Conservation (phyloP, 2,329 filamentous ascomycete species). For the Colletotrichum scovillei region DNA sequence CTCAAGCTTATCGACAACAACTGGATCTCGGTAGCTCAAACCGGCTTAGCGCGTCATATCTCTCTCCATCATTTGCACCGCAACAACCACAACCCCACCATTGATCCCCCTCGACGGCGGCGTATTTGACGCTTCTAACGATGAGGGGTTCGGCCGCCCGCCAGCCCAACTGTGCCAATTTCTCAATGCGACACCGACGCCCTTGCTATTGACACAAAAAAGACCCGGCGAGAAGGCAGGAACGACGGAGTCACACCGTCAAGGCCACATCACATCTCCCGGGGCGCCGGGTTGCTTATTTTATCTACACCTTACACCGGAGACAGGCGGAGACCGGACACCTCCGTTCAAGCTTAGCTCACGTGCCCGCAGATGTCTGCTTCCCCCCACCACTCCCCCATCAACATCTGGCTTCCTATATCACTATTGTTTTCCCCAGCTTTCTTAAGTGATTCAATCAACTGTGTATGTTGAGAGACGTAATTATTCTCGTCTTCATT, state of each 20-base stretch:
- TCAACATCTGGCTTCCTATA: conserved; percentile 8
- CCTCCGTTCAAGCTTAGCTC: conserved; percentile 30
- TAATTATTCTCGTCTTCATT: not conserved
- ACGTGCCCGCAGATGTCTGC: conserved; percentile 26
- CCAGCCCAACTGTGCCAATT: not conserved
- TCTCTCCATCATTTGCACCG: not conserved
- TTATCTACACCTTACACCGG: too few species aligned
- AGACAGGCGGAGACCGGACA: conserved; percentile 6
- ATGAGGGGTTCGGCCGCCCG: conserved; percentile 24
- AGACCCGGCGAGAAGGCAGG: not conserved
- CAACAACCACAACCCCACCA: conserved; percentile 23
- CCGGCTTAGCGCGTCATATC: conserved; percentile 14
- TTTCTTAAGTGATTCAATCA: not conserved
- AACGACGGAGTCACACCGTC: not conserved
- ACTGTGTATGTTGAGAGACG: not conserved
- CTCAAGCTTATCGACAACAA: conserved; percentile 7
- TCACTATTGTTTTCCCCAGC: not conserved
- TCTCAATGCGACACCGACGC: conserved; percentile 12
- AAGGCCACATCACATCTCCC: too few species aligned
- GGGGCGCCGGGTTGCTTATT: too few species aligned
- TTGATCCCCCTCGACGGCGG: not conserved
- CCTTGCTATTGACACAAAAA: not conserved
- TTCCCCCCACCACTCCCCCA: conserved; percentile 13
- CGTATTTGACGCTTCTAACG: not conserved
- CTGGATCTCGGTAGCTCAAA: not conserved